phyloP scores from a whole-genome alignment of 345 rosid genomes.

The Heritiera littoralis region DNA sequence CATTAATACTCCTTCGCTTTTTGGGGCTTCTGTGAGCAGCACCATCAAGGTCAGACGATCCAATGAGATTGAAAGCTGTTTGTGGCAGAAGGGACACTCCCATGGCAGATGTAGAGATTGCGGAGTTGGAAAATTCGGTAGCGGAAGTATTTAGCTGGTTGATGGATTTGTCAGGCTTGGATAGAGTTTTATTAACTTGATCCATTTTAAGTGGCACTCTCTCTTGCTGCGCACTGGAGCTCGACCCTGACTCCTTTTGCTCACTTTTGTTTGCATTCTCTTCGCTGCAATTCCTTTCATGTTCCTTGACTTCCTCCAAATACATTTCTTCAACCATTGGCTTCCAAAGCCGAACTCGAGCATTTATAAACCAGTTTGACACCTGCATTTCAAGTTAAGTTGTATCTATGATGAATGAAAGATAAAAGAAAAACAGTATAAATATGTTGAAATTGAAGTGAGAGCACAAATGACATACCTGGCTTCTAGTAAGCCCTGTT shows the following conservation, averaged over 20 bases:
- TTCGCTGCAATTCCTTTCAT: conserved; percentile 30
- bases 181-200: conserved; percentile 28
- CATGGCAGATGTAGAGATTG: conserved; percentile 35
- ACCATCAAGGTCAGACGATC: conserved; percentile 38
- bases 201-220: conserved; percentile 14
- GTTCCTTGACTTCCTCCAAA: conserved; percentile 52
- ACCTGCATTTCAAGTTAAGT: conserved; percentile 38
- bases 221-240: conserved; percentile 7
- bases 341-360: conserved; percentile 82
- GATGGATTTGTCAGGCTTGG: conserved; percentile 30
- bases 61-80: conserved; percentile 38
- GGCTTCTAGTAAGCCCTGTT: conserved; percentile 77
- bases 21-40: conserved; percentile 38
- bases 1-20: conserved; percentile 33
- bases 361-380: conserved; percentile 77
- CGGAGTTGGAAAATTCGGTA: conserved; percentile 32
- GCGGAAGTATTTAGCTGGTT: conserved; percentile 18
- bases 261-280: conserved; percentile 27
- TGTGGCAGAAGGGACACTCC: conserved; percentile 31
- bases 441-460: not conserved
- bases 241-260: conserved; percentile 20
- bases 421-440: not conserved
- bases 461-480: conserved; percentile 36
- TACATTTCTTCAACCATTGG: conserved; percentile 89
- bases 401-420: not conserved